Evolutionary conservation across 495 filamentous ascomycete genomes (phyloP).

Genomic region (Xylaria venustula): DNA sequence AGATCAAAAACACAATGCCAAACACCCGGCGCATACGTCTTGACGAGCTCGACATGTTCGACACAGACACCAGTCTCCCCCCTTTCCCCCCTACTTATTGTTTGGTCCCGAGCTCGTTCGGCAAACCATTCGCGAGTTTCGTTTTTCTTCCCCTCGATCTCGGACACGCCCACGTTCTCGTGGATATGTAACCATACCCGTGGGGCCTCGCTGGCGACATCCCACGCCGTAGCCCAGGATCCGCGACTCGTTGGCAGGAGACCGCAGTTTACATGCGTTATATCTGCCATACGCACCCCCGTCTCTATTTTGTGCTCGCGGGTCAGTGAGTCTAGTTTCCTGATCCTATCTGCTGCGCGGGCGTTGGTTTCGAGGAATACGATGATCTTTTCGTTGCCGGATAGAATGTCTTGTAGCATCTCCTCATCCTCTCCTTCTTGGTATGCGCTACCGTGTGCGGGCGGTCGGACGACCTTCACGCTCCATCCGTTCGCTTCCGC

Average conservation of each 20-base stretch:
- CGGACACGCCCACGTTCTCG: slow-evolving; percentile 70
- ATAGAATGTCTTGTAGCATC: slow-evolving; percentile 22
- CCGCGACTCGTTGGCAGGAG: slow-evolving; percentile 66
- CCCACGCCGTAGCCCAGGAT: slow-evolving; percentile 67
- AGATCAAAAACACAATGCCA: slow-evolving; percentile 89
- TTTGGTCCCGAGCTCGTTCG: slow-evolving; percentile 32
- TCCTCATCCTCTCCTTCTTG: slow-evolving; percentile 28
- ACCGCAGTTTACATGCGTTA: slow-evolving; percentile 77
- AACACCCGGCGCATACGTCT: slow-evolving; percentile 89
- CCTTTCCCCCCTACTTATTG: not conserved
- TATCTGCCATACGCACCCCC: slow-evolving; percentile 6
- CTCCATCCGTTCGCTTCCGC: slow-evolving; percentile 66
- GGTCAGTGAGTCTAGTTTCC: slow-evolving; percentile 15
- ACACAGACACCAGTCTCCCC: slow-evolving; percentile 39
- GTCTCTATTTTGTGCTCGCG: not conserved
- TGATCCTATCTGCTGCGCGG: slow-evolving; percentile 50
- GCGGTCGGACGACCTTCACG: slow-evolving; percentile 45
- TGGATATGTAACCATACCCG: slow-evolving; percentile 79
- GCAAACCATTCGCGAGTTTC: slow-evolving; percentile 45
- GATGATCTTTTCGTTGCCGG: slow-evolving; percentile 45
- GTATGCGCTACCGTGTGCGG: not conserved
- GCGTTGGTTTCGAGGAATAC: slow-evolving; percentile 73
- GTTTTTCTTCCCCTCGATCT: slow-evolving; percentile 56
- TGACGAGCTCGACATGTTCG: slow-evolving; percentile 76
- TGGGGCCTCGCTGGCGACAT: slow-evolving; percentile 28